phyloP scores from a whole-genome alignment of 2,329 filamentous ascomycete genomes.

The Fusarium lateritium region DNA sequence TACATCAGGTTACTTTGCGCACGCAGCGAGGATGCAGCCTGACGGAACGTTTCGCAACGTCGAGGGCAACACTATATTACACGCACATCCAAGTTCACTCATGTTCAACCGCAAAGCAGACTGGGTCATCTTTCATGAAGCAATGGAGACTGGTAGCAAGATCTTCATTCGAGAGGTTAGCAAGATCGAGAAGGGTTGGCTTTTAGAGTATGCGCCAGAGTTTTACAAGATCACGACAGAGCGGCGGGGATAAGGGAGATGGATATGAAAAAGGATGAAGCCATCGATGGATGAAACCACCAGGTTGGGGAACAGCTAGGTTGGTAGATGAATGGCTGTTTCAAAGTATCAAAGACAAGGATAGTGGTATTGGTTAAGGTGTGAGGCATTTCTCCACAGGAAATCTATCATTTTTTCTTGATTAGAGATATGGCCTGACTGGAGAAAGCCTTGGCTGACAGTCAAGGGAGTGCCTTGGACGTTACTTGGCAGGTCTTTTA shows the following conservation, averaged over 20 bases:
- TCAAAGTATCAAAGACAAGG: constrained; percentile 38
- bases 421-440: constrained; percentile 38
- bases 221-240: constrained; percentile 77
- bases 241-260: constrained; percentile 42
- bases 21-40: constrained; percentile 92
- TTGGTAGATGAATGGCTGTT: constrained; percentile 35
- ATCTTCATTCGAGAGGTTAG: constrained; percentile 91
- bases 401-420: constrained; percentile 25
- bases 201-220: constrained; percentile 88
- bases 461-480: constrained; percentile 13
- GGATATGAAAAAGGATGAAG: constrained; percentile 23
- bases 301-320: constrained; percentile 28
- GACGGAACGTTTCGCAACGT: constrained; percentile 92
- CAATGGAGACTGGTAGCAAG: constrained; percentile 90
- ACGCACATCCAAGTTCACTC: constrained; percentile 91
- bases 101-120: constrained; percentile 98
- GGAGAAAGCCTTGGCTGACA: constrained; percentile 3
- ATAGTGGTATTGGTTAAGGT: constrained; percentile 17
- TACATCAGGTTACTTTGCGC: constrained; percentile 91
- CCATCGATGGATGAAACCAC: constrained; percentile 42
- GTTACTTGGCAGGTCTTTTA: too few species aligned
- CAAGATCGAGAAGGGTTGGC: constrained; percentile 94
- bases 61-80: constrained; percentile 81
- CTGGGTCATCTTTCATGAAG: constrained; percentile 96
- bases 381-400: constrained; percentile 40